These are phyloP conservation scores for Melastoma malabathricum DNA, from an alignment of 345 rosid genomes.

Conservation along the genomic window DNA sequence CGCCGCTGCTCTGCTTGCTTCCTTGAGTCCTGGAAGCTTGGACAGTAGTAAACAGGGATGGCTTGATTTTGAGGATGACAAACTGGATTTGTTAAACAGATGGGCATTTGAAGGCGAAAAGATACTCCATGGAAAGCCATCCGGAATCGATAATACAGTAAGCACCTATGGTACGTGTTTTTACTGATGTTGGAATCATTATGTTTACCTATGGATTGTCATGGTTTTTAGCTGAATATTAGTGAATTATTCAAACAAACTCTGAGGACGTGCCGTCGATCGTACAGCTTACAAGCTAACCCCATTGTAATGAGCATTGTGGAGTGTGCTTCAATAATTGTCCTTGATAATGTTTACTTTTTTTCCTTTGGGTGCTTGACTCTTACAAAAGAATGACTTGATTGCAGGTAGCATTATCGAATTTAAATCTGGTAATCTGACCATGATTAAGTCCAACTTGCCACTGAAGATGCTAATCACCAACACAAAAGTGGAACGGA, in stretches of 20 bases:
- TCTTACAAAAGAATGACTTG: background rate
- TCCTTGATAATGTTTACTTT: background rate
- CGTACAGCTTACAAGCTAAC: background rate
- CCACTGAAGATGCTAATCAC: conserved; percentile 81
- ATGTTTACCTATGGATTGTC: background rate
- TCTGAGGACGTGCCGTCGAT: too few species aligned
- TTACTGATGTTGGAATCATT: background rate
- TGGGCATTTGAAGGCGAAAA: conserved; percentile 99
- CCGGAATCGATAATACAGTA: conserved; percentile 94
- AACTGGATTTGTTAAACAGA: conserved; percentile 58
- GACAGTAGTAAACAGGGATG: conserved; percentile 34
- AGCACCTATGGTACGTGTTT: conserved; percentile 70
- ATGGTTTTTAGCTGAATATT: background rate
- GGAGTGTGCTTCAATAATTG: background rate
- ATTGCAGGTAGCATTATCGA: conserved; percentile 75
- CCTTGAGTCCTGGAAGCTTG: conserved; percentile 26
- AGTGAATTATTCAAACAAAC: too few species aligned
- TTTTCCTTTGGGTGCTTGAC: background rate
- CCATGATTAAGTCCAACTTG: conserved; percentile 39
- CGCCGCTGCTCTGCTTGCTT: conserved; percentile 55
- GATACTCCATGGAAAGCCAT: conserved; percentile 88
- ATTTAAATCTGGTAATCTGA: conserved; percentile 63
- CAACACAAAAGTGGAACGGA: conserved; percentile 76
- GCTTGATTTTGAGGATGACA: conserved; percentile 34
- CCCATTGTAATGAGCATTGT: background rate